Conservation (phyloP, 352 stramenopile genomes). For the Globisporangium megalacanthum region DNA sequence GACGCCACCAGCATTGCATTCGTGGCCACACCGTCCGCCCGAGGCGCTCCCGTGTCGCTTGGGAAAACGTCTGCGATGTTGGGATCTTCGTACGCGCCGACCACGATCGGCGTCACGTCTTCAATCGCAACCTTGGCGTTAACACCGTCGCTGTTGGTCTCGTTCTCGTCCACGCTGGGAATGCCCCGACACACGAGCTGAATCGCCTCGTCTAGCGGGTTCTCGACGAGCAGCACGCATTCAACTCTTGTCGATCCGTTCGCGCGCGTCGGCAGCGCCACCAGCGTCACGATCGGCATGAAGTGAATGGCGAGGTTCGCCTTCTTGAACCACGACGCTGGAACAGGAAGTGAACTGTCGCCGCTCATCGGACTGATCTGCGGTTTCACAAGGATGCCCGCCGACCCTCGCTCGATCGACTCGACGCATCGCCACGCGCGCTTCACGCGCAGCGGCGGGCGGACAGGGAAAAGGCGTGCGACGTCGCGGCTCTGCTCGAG, state of each 20-base stretch:
- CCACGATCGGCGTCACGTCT: conserved; percentile 50
- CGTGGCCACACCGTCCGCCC: conserved; percentile 12
- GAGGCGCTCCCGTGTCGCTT: conserved; percentile 19
- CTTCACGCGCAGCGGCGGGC: conserved; percentile 74
- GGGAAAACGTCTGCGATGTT: conserved; percentile 70
- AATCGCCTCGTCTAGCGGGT: conserved; percentile 73
- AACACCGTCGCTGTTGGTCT: background rate
- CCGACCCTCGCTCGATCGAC: conserved; percentile 63
- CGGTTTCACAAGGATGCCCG: conserved; percentile 86
- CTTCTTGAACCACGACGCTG: conserved; percentile 84
- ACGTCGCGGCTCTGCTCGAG: conserved; percentile 61
- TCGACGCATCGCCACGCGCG: conserved; percentile 82
- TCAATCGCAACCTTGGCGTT: conserved; percentile 44
- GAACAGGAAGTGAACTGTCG: conserved; percentile 76
- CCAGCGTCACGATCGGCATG: conserved; percentile 70
- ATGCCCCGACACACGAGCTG: conserved; percentile 41
- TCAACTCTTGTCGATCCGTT: conserved; percentile 19
- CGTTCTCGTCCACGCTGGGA: background rate
- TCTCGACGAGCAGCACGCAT: conserved; percentile 72
- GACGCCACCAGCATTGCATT: conserved; percentile 56
- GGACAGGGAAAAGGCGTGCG: conserved; percentile 42
- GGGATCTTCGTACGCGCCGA: conserved; percentile 81
- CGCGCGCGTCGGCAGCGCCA: conserved; percentile 36
- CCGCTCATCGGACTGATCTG: conserved; percentile 89
- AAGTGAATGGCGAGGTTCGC: conserved; percentile 74